Base-by-base conservation (phyloP, 2,329 filamentous ascomycete genomes). In the Claviceps purpurea region DNA sequence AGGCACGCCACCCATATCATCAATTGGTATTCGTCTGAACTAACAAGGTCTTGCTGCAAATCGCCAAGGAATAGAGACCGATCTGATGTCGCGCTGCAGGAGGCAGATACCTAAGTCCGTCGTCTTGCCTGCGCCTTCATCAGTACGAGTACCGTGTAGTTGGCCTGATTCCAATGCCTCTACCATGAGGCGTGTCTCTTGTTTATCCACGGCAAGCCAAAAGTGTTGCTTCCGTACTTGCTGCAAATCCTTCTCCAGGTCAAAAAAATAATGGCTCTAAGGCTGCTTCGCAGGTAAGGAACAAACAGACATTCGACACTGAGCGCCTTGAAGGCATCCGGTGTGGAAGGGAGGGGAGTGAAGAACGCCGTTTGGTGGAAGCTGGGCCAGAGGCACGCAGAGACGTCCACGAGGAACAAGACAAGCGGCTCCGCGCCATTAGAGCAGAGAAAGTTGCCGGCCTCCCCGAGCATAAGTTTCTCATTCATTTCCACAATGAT, bases 131-230 rank as follows among this genome's bases (percentile, higher is more conserved):
- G 38, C 8, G 49, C 22, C 30, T 47, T 39, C 26, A 39, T 18
- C 41, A 37, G 43, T 2, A 38, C 6, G 13, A 40, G 26, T 22
- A 24, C 16, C 2, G 43, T 34, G 5, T 44, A 45, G 14, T 48
- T 41, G n/a, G 44, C 49, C 45, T 53, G 48, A n/a, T 41, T 51
- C 26, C 45, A 40, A 24, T 18, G 20, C 34, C 46, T 51, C 41
- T 18, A 46, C 22, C 49, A 51, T 54, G 49, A 48, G 22, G 8
- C 30, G n/a, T 41, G 45, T 24, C 49, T 41, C 20, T 24, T 48
- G 4, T 16, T 14, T 39, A 38, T 16, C 2, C 41, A 43, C 11
- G 18, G 11, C 11, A 47, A 48, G 18, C 4, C 4, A 46, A 39
- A 7, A 13, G 7, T 20, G 4, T 20, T 30, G 13, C 10, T 26